Evolutionary conservation across 164 flowering plant species (phyloP), one percentile per base, ranked within the genome.

Genomic region (Stephania cephalantha): DNA sequence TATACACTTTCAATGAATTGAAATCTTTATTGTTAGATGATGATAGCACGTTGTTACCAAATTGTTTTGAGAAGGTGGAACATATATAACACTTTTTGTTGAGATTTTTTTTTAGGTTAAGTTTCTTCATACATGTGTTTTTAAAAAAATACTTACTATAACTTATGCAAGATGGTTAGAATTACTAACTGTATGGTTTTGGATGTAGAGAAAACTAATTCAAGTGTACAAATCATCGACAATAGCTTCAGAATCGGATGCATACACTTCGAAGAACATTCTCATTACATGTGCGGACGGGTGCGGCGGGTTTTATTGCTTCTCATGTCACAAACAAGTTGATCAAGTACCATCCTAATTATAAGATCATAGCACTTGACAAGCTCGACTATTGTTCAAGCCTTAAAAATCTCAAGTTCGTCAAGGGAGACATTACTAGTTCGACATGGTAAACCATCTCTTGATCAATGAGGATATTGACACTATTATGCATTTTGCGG

Each of bases 401-500:
- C 64, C 75, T 80, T 46, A 80, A 80, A 66, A 77, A 80, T 55
- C 77, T 80, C 71, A 80, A 80, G 29, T 80, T 80, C 22, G 79
- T 77, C 73, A 80, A 80, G 46, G 79, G 79, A 3, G 82, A 77
- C 31, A 77, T 80, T 20, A 75, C 73, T 0, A 77, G 79, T 44
- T 72, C 78, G 82, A 80, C 74, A 79, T 80, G 12, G 79, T 80
- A 53, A 80, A 80, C 64, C 75, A 80, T 50, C 72, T 80, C 72
- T 75, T 80, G 42, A 46, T 77, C 25, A 53, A 74, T 5, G 82
- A 80, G 15, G 73, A 74, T 18, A 80, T 80, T 44, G 79, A 80
- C 70, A 80, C 82, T 7, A 80, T 77, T 35, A 80, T 80, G 82
- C 82, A 80, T 65, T 80, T 80, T 77, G 82, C 82, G 17, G 82